These are phyloP conservation scores for Monosporascus sp. DNA, from an alignment of 2,329 filamentous ascomycete genomes.

Conservation along the genomic window DNA sequence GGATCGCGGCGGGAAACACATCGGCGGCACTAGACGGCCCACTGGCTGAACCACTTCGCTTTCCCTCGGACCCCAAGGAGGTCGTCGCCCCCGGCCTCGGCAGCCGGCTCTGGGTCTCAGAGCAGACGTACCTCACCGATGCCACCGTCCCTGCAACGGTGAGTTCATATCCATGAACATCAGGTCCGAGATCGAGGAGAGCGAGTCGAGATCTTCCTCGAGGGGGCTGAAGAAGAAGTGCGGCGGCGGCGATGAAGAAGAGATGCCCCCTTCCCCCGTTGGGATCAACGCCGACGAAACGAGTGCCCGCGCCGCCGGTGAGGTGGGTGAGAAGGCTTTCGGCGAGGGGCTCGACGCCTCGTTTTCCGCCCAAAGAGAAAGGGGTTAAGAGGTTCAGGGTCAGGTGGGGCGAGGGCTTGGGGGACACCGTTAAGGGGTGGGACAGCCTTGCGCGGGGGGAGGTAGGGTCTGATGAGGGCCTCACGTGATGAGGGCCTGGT, in stretches of 20 bases:
- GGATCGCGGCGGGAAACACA: neutral
- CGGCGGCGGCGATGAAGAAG: constrained; percentile 1
- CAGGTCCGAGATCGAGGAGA: constrained; percentile 16
- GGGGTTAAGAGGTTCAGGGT: constrained; percentile 18
- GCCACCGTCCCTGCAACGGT: constrained; percentile 19
- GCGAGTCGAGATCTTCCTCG: neutral
- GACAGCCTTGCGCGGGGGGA: constrained; percentile 18
- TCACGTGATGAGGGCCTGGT: constrained; percentile 24
- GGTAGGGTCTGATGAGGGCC: constrained; percentile 19
- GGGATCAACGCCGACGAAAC: constrained; percentile 17
- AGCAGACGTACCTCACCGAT: constrained; percentile 27
- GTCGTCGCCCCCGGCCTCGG: constrained; percentile 14
- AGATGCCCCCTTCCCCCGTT: too few species aligned
- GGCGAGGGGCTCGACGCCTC: constrained; percentile 11
- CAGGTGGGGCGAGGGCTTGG: constrained; percentile 24
- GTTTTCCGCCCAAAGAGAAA: constrained; percentile 10
- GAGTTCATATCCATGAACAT: constrained; percentile 11
- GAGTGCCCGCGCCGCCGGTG: constrained; percentile 15
- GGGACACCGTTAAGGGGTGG: constrained; percentile 21
- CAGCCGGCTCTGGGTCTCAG: constrained; percentile 18
- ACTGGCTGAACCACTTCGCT: constrained; percentile 28
- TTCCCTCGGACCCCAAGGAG: constrained; percentile 18
- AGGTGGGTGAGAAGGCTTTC: constrained; percentile 18
- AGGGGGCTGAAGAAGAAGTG: too few species aligned
- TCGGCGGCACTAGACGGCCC: constrained; percentile 19